phyloP scores from a whole-genome alignment of 805 yeast species.

The Candida railenensis region DNA sequence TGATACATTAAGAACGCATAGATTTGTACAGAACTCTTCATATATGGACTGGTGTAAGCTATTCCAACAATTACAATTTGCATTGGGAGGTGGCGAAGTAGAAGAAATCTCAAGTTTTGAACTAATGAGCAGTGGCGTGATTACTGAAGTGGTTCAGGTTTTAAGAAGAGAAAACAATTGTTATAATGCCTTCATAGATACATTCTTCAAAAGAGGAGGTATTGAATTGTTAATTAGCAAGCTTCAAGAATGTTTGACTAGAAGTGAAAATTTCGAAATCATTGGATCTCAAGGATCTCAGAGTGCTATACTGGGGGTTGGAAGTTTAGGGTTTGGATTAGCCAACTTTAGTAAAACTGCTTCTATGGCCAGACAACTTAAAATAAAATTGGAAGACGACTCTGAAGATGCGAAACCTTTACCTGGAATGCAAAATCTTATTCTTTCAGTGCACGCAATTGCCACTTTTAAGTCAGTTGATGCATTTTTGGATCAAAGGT shows the following conservation, averaged over 20 bases:
- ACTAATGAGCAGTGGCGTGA: slow-evolving; percentile 65
- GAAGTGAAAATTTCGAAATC: slow-evolving; percentile 73
- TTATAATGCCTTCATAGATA: slow-evolving; percentile 42
- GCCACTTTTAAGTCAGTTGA: slow-evolving; percentile 57
- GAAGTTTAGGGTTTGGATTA: slow-evolving; percentile 4
- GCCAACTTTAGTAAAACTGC: slow-evolving; percentile 41
- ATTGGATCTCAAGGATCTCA: slow-evolving; percentile 41
- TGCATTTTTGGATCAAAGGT: slow-evolving; percentile 43
- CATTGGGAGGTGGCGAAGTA: slow-evolving; percentile 12
- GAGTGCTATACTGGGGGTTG: not conserved
- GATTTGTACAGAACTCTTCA: slow-evolving; percentile 6
- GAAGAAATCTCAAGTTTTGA: slow-evolving; percentile 67
- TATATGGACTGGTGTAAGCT: slow-evolving; percentile 38
- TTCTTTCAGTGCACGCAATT: slow-evolving; percentile 56
- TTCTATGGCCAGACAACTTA: slow-evolving; percentile 70
- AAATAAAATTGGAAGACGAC: slow-evolving; percentile 44
- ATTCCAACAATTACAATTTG: slow-evolving; percentile 22
- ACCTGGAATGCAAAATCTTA: slow-evolving; percentile 23
- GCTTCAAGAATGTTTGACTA: slow-evolving; percentile 69
- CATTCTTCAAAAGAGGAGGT: slow-evolving; percentile 27
- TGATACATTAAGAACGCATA: slow-evolving; percentile 7
- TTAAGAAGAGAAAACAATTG: slow-evolving; percentile 32
- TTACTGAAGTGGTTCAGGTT: slow-evolving; percentile 38
- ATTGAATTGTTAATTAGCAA: slow-evolving; percentile 50
- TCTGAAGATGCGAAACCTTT: slow-evolving; percentile 18